Evolutionary conservation across 345 rosid species (phyloP), one percentile per base, ranked within the genome.

Genomic region (Syzygium aromaticum): DNA sequence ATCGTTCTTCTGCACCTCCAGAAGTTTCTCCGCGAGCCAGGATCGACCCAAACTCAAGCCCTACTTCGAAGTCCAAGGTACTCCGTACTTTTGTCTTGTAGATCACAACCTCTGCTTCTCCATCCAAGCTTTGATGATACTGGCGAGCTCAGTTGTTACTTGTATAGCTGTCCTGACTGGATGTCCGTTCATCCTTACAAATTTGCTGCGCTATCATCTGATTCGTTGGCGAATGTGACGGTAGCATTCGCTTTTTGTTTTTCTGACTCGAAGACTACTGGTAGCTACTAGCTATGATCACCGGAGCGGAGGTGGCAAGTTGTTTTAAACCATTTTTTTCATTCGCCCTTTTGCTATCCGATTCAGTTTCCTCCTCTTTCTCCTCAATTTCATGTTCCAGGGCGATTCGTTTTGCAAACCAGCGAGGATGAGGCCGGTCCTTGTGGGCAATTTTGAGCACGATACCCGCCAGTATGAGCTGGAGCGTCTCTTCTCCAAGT

Each of bases 381-480:
- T 73, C 38, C 80, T 73, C 46, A 22, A 19, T 73, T 73, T 73
- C 46, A 11, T 33, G 46, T 73, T 33, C 80, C 80, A 73, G 80
- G 25, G 49, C 12, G 40, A 64, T 64, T 28, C 77, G 19, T 15
- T 15, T 63, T 3, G 80, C 49, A 5, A 17, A 10, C 17, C 1
- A 33, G 82, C 61, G 85, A 90, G 87, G 90, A 91, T 94, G 94
- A 93, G 93, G 86, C 98, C 96, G 16, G 86, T 97, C 33, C 95
- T 95, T 86, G 96, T 93, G 2, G 98, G 98, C 38, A 97, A 96
- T 89, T 95, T 97, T 33, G 98, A 93, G 94, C 93, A 91, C 88
- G 98, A 95, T 12, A 94, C 97, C 83, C 95, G 98, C 30, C 99
- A 94, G 56, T 92, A 95, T 5, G 98, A 97, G 85, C 90, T 96